Evolutionary conservation across 345 rosid genomes (phyloP).

Genomic region (Turnera subulata): DNA sequence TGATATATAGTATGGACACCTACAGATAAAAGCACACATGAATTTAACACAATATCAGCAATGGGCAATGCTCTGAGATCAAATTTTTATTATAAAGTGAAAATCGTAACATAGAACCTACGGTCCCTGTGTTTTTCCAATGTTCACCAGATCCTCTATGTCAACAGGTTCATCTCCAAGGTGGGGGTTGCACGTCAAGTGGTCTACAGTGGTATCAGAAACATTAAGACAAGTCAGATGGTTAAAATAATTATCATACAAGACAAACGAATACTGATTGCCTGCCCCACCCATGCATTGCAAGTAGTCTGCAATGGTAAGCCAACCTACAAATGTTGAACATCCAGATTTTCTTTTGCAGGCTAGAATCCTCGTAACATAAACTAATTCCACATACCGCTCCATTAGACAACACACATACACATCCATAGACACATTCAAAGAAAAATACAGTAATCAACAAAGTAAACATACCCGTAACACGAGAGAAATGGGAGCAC

Average conservation of each 20-base stretch:
- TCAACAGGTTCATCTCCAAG: constrained; percentile 86
- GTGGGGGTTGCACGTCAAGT: constrained; percentile 58
- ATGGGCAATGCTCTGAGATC: neutral
- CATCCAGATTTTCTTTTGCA: no score
- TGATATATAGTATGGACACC: constrained; percentile 85
- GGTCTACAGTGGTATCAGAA: constrained; percentile 43
- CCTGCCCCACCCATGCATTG: no score
- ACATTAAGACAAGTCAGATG: constrained; percentile 6
- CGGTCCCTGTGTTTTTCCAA: constrained; percentile 81
- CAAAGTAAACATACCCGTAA: constrained; percentile 34
- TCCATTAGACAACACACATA: no score
- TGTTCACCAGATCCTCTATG: constrained; percentile 87
- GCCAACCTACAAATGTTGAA: no score
- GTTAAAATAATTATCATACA: neutral
- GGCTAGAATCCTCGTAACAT: no score
- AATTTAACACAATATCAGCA: constrained; percentile 10
- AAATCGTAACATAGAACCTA: constrained; percentile 30
- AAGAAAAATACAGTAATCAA: neutral
- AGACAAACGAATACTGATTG: neutral
- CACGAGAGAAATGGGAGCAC: constrained; percentile 54
- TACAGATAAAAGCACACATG: constrained; percentile 33
- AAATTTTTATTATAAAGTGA: neutral
- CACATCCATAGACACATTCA: neutral
- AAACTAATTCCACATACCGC: no score
- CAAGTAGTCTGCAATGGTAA: no score